phyloP scores from a whole-genome alignment of 176 grass and related monocot genomes.

The Dendrocalamus sinicus region DNA sequence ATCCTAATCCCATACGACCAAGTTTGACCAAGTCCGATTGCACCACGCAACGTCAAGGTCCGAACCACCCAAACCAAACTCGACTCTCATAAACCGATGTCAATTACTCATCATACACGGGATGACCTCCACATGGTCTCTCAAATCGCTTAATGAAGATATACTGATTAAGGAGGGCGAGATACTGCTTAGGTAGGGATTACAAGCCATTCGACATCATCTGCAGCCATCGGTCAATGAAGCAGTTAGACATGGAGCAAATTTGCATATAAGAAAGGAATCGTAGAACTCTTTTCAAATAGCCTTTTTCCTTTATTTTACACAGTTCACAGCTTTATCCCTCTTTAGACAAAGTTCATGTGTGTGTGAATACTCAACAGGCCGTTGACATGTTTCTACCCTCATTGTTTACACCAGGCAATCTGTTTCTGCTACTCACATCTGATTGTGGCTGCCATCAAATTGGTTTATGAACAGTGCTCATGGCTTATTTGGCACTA shows the following conservation, averaged over 20 bases:
- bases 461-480: too few species aligned
- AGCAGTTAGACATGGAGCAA: slow-evolving; percentile 54
- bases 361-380: slow-evolving; percentile 1
- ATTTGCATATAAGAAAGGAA: slow-evolving; percentile 29
- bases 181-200: slow-evolving; percentile 58
- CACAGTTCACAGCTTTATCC: not conserved
- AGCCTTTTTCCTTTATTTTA: not conserved
- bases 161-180: slow-evolving; percentile 69
- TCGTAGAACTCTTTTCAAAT: not conserved
- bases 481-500: too few species aligned
- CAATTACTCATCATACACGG: too few species aligned
- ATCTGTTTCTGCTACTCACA: slow-evolving; percentile 15
- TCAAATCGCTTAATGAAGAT: slow-evolving; percentile 55
- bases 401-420: not conserved
- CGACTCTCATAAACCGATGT: too few species aligned
- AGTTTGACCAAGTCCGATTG: too few species aligned
- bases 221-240: slow-evolving; percentile 46
- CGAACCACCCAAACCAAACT: too few species aligned
- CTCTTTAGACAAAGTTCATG: slow-evolving; percentile 1
- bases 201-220: slow-evolving; percentile 45
- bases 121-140: too few species aligned
- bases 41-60: too few species aligned
- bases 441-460: too few species aligned
- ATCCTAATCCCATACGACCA: too few species aligned
- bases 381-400: not conserved